A percentile compares a stretch with the other conserved stretches of the same genome.
phyloP scores from a whole-genome alignment of 345 rosid species.

The Aegle marmelos region DNA sequence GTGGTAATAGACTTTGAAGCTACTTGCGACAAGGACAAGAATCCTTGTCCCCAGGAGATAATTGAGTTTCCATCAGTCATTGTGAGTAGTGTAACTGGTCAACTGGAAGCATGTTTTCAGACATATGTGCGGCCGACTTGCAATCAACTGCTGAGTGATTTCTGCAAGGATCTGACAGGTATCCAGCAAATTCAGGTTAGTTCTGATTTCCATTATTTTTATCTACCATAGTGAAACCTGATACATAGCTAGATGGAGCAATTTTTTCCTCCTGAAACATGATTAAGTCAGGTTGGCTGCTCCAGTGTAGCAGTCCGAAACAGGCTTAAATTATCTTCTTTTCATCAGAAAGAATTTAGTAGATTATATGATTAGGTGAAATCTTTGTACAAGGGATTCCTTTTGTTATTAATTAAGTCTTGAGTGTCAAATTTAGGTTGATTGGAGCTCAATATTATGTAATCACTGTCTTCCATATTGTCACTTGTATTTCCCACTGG shows the following conservation, averaged over 20 bases:
- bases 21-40: slow-evolving; percentile 50
- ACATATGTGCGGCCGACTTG: slow-evolving; percentile 51
- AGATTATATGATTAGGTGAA: background rate
- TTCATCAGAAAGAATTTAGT: background rate
- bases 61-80: slow-evolving; percentile 62
- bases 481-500: background rate
- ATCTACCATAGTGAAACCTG: background rate
- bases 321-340: background rate
- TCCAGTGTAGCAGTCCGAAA: too few species aligned
- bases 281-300: background rate
- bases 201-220: background rate
- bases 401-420: background rate
- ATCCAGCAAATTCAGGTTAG: slow-evolving; percentile 53
- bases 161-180: slow-evolving; percentile 61
- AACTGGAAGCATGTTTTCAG: slow-evolving; percentile 50
- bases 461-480: background rate
- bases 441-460: background rate
- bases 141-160: slow-evolving; percentile 47
- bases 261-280: background rate
- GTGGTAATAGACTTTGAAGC: slow-evolving; percentile 64
- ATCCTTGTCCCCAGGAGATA: slow-evolving; percentile 53
- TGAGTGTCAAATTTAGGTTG: background rate
- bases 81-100: slow-evolving; percentile 46
- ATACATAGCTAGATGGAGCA: background rate
- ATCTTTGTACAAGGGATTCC: background rate